Base-by-base conservation (phyloP, 2,329 filamentous ascomycete genomes). In the Didymella exigua region DNA sequence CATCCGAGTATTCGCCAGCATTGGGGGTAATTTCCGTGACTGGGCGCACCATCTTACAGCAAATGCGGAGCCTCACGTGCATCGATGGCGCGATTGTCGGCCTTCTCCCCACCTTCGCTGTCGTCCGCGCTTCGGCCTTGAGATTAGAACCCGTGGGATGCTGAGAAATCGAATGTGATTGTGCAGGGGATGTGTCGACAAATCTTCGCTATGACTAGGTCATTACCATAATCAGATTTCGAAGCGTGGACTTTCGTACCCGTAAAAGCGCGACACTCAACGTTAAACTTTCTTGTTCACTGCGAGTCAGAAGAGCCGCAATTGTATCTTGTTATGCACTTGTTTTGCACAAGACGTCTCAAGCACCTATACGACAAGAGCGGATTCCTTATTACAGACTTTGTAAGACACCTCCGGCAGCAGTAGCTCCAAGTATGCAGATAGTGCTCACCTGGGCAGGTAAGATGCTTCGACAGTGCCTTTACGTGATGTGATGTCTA, bases 51-150 rank as follows among this genome's bases (percentile, higher is more conserved):
- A 21, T n/a, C 36, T 37, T 36, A 46, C 46, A 30, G 45, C 46
- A 48, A 49, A 41, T 23, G 27, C 19, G 23, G 53, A 42, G 31
- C 24, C 54, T 61, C 62, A 63, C 62, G 62, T 65, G 62, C 31
- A 24, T 18, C 18, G 19, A 55, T 34, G 21, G 34, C 46, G 54
- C 56, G 34, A 54, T 43, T 34, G 41, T 51, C 57, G 57, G 61
- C 51, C 38, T 58, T 55, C 53, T 49, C 55, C 54, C 61, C 60
- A 56, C 53, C 31, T 24, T 38, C n/a, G 36, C 41, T 33, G 37
- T 46, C 43, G 52, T 42, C 49, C 43, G 47, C 44, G 45, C 53
- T 56, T 38, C 46, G 52, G 61, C 52, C 27, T 41, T 51, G 41
- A 27, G 40, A 56, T 54, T 49, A 52, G 54, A 46, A 46, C 10